Base-by-base conservation (phyloP, 129 eudicot genomes). In the Helianthus tuberosus region DNA sequence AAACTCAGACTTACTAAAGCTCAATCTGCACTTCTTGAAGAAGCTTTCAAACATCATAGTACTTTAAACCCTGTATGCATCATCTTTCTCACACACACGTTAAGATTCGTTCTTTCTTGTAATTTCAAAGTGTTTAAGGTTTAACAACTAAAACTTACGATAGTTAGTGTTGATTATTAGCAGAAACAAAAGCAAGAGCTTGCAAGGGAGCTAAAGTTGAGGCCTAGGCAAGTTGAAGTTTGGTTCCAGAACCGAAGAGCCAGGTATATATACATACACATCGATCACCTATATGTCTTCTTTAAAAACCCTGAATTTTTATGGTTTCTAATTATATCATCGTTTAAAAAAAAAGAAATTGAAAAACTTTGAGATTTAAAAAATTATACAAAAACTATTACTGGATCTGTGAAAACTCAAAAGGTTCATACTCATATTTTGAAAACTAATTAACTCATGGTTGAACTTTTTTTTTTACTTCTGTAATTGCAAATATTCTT, bases 211-310 rank as follows among this genome's bases (percentile, higher is more conserved):
- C 76, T 93, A 39, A 90, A 84, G 73, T 89, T 93, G 44, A 87
- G 98, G 83, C 93, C 98, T 4, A 74, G 98, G 4, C 97, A 93
- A 73, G 97, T 93, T 35, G 98, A 93, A 76, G 98, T 93, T 69
- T 93, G 98, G 98, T 93, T 93, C 68, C 98, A 93, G 67, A 93
- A 93, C 39, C 71, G 98, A 68, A 83, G 98, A 80, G 98, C 98
- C 48, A 93, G 98, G 98, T 93, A 77, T 14, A 5, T 3, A 50
- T 15, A 39, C 16, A 17, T 20, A 55, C 25, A 53, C 5, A n/a
- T 53, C 16, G 27, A 52, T 13, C 5, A 25, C 2, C 3, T 36
- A 53, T 14, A 20, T 29, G 15, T 57, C 7, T 29, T 49, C 41
- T 27, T 23, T 17, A 13, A 44, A 10, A 61, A 36, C 12, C n/a